Evolutionary conservation across 1,284 basidiomycete genomes (phyloP).

Genomic region (Moesziomyces sp.): DNA sequence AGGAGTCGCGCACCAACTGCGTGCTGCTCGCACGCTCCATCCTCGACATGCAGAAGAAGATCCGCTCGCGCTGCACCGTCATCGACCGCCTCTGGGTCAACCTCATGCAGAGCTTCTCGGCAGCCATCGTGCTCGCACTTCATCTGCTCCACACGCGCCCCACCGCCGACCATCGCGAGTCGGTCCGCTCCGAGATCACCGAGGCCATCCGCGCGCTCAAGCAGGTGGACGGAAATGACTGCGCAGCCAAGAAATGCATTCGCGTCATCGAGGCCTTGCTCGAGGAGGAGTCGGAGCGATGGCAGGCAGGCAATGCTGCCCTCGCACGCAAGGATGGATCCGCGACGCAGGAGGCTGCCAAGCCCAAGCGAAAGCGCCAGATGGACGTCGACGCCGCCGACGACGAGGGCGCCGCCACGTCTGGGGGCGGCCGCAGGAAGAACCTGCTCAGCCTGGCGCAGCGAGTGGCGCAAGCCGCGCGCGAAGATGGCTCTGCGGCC

Average conservation of each 20-base stretch:
- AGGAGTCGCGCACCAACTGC: conserved; percentile 56
- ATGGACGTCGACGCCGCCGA: conserved; percentile 32
- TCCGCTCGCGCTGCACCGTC: conserved; percentile 56
- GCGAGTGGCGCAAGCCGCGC: conserved; percentile 54
- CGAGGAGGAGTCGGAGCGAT: conserved; percentile 61
- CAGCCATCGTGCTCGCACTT: conserved; percentile 61
- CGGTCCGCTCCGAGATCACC: conserved; percentile 59
- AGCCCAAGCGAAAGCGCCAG: conserved; percentile 47
- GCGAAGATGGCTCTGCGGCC: conserved; percentile 18
- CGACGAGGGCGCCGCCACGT: conserved; percentile 12
- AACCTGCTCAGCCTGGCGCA: conserved; percentile 57
- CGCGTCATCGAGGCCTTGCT: conserved; percentile 62
- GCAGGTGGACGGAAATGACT: conserved; percentile 47
- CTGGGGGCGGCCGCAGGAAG: conserved; percentile 37
- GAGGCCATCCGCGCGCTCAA: conserved; percentile 61
- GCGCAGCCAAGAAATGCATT: conserved; percentile 54
- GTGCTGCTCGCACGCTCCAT: conserved; percentile 61
- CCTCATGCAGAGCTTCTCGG: conserved; percentile 59
- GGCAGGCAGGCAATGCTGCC: conserved; percentile 49
- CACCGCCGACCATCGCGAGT: conserved; percentile 35
- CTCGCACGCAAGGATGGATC: conserved; percentile 24
- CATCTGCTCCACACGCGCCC: conserved; percentile 60
- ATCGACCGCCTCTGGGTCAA: conserved; percentile 61
- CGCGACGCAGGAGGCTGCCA: conserved; percentile 17
- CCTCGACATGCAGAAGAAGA: conserved; percentile 62